These are phyloP conservation scores for Talaromyces marneffei DNA, from an alignment of 2,329 filamentous ascomycete species.

Conservation along the genomic window DNA sequence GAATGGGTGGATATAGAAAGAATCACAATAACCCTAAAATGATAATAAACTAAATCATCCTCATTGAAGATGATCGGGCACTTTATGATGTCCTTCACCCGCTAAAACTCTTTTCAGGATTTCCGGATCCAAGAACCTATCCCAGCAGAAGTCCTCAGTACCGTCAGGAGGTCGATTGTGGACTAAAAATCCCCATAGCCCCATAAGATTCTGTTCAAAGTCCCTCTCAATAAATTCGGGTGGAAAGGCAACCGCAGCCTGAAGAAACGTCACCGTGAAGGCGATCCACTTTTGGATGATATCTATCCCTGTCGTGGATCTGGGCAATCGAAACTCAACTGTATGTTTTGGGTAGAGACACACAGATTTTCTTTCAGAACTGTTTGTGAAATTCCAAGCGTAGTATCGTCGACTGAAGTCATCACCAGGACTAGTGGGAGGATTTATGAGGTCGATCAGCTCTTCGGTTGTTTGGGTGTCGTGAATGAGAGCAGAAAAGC, in stretches of 20 bases:
- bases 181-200: background rate
- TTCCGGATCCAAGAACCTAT: background rate
- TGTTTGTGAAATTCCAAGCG: slow-evolving; percentile 2
- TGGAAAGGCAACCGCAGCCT: background rate
- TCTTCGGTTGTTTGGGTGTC: background rate
- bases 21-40: background rate
- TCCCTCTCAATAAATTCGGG: background rate
- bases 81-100: background rate
- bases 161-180: background rate
- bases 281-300: background rate
- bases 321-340: background rate
- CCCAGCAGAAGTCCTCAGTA: background rate
- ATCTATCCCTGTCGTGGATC: background rate
- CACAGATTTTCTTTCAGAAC: background rate
- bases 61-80: background rate
- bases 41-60: background rate
- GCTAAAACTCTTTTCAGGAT: background rate
- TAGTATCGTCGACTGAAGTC: background rate
- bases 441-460: background rate
- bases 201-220: background rate
- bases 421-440: background rate
- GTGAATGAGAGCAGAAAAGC: background rate
- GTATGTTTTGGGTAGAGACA: background rate
- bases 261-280: background rate
- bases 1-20: background rate